Evolutionary conservation across 202 grass and related monocot genomes (phyloP).

Genomic region (Musa balbisiana): DNA sequence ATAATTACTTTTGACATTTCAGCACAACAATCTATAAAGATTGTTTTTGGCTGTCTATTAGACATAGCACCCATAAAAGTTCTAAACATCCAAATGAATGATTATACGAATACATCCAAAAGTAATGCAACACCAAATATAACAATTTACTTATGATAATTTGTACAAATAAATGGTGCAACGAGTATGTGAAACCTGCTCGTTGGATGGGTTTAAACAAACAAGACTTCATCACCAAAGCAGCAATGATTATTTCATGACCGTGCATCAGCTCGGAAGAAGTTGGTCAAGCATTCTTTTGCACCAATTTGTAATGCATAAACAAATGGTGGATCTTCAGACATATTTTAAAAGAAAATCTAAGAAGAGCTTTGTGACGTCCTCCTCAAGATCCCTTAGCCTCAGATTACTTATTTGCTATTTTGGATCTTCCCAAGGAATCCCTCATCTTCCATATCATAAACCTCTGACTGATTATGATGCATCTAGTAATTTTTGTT

Average conservation of each 20-base stretch:
- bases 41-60: slow-evolving; percentile 39
- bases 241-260: slow-evolving; percentile 31
- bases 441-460: slow-evolving; percentile 6
- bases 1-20: slow-evolving; percentile 28
- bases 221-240: slow-evolving; percentile 45
- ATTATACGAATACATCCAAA: slow-evolving; percentile 26
- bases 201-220: slow-evolving; percentile 37
- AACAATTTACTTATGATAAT: slow-evolving; percentile 43
- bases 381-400: slow-evolving; percentile 40
- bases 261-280: slow-evolving; percentile 38
- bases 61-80: slow-evolving; percentile 37
- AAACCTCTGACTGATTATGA: slow-evolving; percentile 1
- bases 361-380: slow-evolving; percentile 32
- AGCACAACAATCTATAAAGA: slow-evolving; percentile 34
- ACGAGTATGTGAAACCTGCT: slow-evolving; percentile 37
- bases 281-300: slow-evolving; percentile 33
- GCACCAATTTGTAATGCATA: slow-evolving; percentile 41
- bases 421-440: slow-evolving; percentile 12
- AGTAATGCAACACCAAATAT: slow-evolving; percentile 53
- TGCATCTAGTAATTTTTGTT: slow-evolving; percentile 19
- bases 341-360: slow-evolving; percentile 39
- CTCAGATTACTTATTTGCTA: slow-evolving; percentile 26
- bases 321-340: slow-evolving; percentile 40
- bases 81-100: slow-evolving; percentile 41
- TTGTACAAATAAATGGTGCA: slow-evolving; percentile 45